Conservation (phyloP, 2,329 filamentous ascomycete species). For the Pseudogymnoascus sp. region DNA sequence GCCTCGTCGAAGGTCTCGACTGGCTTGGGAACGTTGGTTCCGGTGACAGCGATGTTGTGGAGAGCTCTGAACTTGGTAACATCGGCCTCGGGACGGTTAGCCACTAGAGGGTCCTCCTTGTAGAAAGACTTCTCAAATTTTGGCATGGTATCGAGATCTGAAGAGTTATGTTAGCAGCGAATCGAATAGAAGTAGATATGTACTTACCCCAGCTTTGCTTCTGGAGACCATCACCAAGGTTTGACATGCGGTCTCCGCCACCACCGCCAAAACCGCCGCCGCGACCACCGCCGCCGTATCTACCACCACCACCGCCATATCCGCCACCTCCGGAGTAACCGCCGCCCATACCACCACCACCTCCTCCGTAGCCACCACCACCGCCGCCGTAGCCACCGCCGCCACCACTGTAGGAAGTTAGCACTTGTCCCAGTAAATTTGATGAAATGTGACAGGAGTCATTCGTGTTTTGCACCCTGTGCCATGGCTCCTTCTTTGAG, state of each 20-base stretch:
- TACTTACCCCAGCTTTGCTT: constrained; percentile 79
- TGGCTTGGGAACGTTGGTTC: constrained; percentile 77
- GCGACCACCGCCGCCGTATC: constrained; percentile 32
- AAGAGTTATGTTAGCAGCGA: constrained; percentile 7
- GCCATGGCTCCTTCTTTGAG: background rate
- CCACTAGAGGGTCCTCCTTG: constrained; percentile 82
- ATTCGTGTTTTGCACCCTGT: constrained; percentile 19
- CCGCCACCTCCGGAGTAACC: constrained; percentile 31
- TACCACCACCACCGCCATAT: constrained; percentile 24
- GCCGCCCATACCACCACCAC: constrained; percentile 32
- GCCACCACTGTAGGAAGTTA: constrained; percentile 41
- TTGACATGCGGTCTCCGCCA: constrained; percentile 89
- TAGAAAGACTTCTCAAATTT: constrained; percentile 99
- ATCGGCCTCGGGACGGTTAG: constrained; percentile 65
- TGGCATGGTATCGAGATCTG: constrained; percentile 70
- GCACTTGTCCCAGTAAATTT: constrained; percentile 19
- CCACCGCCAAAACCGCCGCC: constrained; percentile 58
- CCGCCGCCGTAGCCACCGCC: constrained; percentile 41
- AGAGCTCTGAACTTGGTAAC: constrained; percentile 82
- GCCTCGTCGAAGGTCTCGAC: constrained; percentile 97
- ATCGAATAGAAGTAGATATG: constrained; percentile 11
- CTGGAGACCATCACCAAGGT: constrained; percentile 80
- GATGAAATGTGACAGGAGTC: constrained; percentile 16
- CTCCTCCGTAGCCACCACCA: constrained; percentile 28
- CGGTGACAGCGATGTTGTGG: constrained; percentile 76